Conservation (phyloP, 1,139 yeast species). For the Yarrowia galli region DNA sequence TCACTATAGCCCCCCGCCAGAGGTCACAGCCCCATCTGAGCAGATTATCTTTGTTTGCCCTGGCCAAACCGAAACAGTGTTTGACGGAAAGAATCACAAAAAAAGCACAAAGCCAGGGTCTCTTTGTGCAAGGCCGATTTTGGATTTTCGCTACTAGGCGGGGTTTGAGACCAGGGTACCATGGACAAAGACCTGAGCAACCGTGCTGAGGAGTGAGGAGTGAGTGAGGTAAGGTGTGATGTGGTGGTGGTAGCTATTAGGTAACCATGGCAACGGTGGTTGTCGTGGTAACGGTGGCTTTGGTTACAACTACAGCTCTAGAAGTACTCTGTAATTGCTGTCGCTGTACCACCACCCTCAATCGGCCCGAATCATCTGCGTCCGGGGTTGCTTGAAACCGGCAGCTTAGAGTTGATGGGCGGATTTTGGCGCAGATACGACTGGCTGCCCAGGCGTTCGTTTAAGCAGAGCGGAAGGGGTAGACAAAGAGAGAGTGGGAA, state of each 20-base stretch:
- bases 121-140: neutral
- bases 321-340: no score
- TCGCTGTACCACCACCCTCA: neutral
- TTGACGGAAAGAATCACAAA: neutral
- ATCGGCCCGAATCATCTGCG: neutral
- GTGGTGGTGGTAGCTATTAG: neutral
- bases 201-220: no score
- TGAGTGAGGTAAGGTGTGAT: neutral
- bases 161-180: constrained; percentile 36
- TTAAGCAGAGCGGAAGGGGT: constrained; percentile 37
- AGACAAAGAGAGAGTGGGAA: constrained; percentile 14
- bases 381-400: constrained; percentile 7
- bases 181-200: constrained; percentile 32
- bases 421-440: constrained; percentile 32
- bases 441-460: constrained; percentile 38
- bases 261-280: no score
- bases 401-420: constrained; percentile 17
- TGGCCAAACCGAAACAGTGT: neutral
- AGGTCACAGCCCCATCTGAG: constrained; percentile 5
- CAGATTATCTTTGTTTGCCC: neutral
- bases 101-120: neutral
- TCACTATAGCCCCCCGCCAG: neutral
- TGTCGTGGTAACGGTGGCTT: neutral
- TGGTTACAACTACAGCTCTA: no score
- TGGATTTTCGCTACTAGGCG: constrained; percentile 33